Evolutionary conservation across 1,284 basidiomycete genomes (phyloP), one percentile per base, ranked within the genome.

Genomic region (Naganishia sp.): DNA sequence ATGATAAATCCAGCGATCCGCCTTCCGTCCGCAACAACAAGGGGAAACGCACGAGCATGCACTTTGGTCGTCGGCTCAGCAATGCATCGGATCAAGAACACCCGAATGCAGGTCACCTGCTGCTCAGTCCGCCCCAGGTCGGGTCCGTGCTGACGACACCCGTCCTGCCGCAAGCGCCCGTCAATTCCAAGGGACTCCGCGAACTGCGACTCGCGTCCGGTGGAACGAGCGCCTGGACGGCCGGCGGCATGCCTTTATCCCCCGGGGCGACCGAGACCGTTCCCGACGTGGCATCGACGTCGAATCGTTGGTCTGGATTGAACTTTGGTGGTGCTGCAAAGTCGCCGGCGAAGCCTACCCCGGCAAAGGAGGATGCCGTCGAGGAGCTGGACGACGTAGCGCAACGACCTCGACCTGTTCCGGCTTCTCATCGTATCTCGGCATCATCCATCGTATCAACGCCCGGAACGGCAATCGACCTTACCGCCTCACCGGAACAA

Each of bases 161-260:
- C 15, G 43, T 49, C 23, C 59, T 61, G 6, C 48, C 59, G 16
- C 59, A 61, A 43, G 59, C 59, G 10, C 59, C 48, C 6, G 48
- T 61, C 59, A 61, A 61, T 33, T 23, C 59, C 6, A 50, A 52
- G 59, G 59, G 59, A 43, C 59, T 61, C n/a, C 48, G 59, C 7
- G 59, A 61, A 44, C 21, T 61, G 16, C 59, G 59, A 1, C 59
- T 61, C 25, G 50, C 59, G 2, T 52, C 59, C 11, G 59, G 48
- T 4, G 59, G 59, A 16, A 23, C 36, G 13, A 44, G 56, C n/a
- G 56, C 45, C 10, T 23, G 18, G 16, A 36, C 49, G 21, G 21
- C 45, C 21, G 71, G 71, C 15, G 61, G 64, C 5, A 63, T 52
- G 6, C 68, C 67, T 28, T 50, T 69, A 21, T 67, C 66, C 31